phyloP scores from a whole-genome alignment of 371 early-diverging fungal genomes.

The Smittium culicis region DNA sequence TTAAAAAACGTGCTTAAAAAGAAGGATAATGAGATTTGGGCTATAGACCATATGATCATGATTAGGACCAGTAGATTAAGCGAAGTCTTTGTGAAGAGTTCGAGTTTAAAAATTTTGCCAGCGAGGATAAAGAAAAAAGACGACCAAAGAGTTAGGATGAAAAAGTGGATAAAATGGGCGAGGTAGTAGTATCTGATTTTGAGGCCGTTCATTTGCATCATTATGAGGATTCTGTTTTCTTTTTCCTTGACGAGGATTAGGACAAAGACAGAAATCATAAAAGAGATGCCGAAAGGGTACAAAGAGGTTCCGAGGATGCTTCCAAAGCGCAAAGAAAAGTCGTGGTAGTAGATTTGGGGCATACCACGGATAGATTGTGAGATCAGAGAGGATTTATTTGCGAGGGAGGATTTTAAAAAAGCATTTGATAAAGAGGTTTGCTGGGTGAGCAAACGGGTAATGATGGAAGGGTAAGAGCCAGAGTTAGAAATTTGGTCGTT shows the following conservation, averaged over 20 bases:
- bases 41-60: conserved; percentile 50
- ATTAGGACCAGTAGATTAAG: conserved; percentile 39
- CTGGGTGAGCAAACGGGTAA: conserved; percentile 34
- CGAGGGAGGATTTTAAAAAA: conserved; percentile 19
- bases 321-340: conserved; percentile 34
- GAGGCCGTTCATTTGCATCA: conserved; percentile 66
- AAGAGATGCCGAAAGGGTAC: conserved; percentile 58
- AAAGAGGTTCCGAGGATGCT: conserved; percentile 43
- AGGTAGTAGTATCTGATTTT: conserved; percentile 43
- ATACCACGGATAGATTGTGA: conserved; percentile 44
- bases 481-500: conserved; percentile 36
- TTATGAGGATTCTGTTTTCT: conserved; percentile 46
- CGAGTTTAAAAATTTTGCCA: conserved; percentile 38
- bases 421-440: conserved; percentile 41
- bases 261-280: conserved; percentile 56
- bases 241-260: conserved; percentile 52
- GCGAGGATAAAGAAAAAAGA: conserved; percentile 40
- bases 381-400: conserved; percentile 32
- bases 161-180: conserved; percentile 49
- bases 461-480: conserved; percentile 39
- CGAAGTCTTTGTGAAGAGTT: conserved; percentile 42
- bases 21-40: conserved; percentile 47
- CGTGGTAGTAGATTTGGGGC: conserved; percentile 34
- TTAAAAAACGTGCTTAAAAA: conserved; percentile 44
- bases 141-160: conserved; percentile 40